Percentiles rank a stretch among this genome's conserved stretches.
These are phyloP conservation scores for Penicillium verrucosum DNA, from an alignment of 2,329 filamentous ascomycete genomes.

Conservation along the genomic window DNA sequence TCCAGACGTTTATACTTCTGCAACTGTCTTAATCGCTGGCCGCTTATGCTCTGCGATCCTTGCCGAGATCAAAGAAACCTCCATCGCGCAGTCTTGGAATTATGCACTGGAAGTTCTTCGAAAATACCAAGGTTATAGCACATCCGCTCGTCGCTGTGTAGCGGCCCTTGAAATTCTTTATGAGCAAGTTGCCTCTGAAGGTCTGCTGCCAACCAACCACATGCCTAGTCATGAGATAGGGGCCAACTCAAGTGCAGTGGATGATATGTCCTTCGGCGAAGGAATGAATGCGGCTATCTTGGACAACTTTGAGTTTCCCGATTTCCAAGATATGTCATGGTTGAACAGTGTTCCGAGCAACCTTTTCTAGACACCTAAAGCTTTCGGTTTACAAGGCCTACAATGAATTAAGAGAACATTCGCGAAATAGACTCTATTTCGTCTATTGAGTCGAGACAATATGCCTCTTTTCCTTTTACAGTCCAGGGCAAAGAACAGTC, in stretches of 20 bases:
- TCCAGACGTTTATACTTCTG: slow-evolving; percentile 36
- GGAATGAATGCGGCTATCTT: slow-evolving; percentile 25
- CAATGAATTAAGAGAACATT: not conserved
- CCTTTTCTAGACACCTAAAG: slow-evolving; percentile 18
- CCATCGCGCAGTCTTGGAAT: slow-evolving; percentile 29
- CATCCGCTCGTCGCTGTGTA: slow-evolving; percentile 31
- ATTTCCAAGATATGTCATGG: slow-evolving; percentile 38
- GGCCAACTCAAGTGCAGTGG: slow-evolving; percentile 1
- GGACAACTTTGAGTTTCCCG: slow-evolving; percentile 27
- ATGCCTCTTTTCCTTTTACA: not conserved
- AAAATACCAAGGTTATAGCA: slow-evolving; percentile 33
- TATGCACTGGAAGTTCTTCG: slow-evolving; percentile 30
- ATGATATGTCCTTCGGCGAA: slow-evolving; percentile 29
- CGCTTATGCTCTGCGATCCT: slow-evolving; percentile 29
- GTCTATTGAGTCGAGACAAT: not conserved
- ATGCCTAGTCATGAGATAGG: not conserved
- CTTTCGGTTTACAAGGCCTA: not conserved
- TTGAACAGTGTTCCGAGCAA: slow-evolving; percentile 34
- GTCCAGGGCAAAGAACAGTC: not conserved
- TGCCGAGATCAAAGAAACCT: slow-evolving; percentile 24
- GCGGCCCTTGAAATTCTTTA: slow-evolving; percentile 34
- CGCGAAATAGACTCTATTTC: not conserved
- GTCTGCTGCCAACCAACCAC: slow-evolving; percentile 2
- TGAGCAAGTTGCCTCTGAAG: slow-evolving; percentile 26
- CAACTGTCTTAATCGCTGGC: slow-evolving; percentile 35